Base-by-base conservation (phyloP, 2,329 filamentous ascomycete species). In the Penicillium sp. region DNA sequence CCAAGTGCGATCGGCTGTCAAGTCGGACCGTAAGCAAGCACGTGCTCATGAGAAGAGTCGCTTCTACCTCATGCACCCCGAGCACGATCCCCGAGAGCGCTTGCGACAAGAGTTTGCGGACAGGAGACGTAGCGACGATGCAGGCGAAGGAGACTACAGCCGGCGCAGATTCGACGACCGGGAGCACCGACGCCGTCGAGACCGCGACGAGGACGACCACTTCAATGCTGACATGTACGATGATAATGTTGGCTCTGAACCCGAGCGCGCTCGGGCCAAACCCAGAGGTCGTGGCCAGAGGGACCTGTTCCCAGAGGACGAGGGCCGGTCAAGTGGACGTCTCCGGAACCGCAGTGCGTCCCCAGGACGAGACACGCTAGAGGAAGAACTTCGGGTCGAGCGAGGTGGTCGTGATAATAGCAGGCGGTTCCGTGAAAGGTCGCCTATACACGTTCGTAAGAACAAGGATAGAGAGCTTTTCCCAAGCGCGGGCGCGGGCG, bases 21-120 rank as follows among this genome's bases (percentile, higher is more conserved):
- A 82, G 27, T 82, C 85, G 23, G 94, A 99, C 76, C 88, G 83
- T 71, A 99, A 99, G 76, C 84, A 86, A 67, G 84, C 81, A 43
- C 88, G 90, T 41, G 93, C 94, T 1, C 85, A 91, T 12, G 84
- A 89, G 50, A 84, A 89, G 60, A 97, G 93, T 75, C 85, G 91
- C 13, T 97, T 95, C 78, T 99, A 99, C 72, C 85, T 97, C 37
- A 83, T 94, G 68, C 90, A 97, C 67, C 93, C 93, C 1, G 90
- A 96, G 67, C 86, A 92, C 71, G 93, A 96, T 68, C 91, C 89
- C 2, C 87, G 88, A 65, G 91, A 90, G 76, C 84, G 85, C 52
- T 80, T 86, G 61, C 83, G 87, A 58, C 81, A 80, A 58, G 80
- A 84, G 50, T 73, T 78, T 38, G 68, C 73, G 6, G 81, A 84